These are phyloP conservation scores for Pisolithus microcarpus DNA, from an alignment of 768 basidiomycete genomes.

Conservation along the genomic window DNA sequence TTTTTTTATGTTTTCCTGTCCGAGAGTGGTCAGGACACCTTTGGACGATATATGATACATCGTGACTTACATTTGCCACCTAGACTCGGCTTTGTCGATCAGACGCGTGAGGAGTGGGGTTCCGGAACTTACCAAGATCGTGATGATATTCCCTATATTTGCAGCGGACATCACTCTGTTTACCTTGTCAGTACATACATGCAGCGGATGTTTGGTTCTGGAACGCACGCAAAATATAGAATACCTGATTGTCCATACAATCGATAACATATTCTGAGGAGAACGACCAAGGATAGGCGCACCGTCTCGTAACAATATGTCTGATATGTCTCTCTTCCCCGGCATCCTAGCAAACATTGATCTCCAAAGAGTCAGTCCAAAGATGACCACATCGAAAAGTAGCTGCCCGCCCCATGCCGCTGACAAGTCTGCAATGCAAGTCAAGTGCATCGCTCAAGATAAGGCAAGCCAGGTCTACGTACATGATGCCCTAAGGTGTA, in stretches of 20 bases:
- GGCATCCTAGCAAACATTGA: not conserved
- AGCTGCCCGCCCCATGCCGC: constrained; percentile 11
- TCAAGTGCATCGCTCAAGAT: not conserved
- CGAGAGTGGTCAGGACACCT: not conserved
- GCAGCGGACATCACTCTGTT: constrained; percentile 9
- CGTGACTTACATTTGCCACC: not conserved
- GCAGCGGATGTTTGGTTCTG: not conserved
- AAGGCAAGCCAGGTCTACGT: not conserved
- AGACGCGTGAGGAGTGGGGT: not conserved
- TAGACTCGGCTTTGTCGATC: not conserved
- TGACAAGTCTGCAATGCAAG: constrained; percentile 1
- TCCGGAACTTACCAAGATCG: constrained; percentile 7
- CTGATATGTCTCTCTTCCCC: constrained; percentile 4
- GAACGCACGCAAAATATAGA: constrained; percentile 14
- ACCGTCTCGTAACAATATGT: constrained; percentile 13
- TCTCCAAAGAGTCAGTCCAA: constrained; percentile 15
- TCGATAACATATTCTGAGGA: not conserved
- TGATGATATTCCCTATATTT: constrained; percentile 6
- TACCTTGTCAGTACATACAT: not conserved
- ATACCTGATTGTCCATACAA: constrained; percentile 3
- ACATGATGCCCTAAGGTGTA: not conserved
- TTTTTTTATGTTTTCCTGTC: not conserved
- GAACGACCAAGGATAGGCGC: not conserved
- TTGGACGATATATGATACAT: not conserved
- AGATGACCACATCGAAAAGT: constrained; percentile 15